Percentiles rank a stretch among this genome's conserved stretches.
These are phyloP conservation scores for Hypoxylon sp. DNA, from an alignment of 2,329 filamentous ascomycete genomes.

Conservation along the genomic window DNA sequence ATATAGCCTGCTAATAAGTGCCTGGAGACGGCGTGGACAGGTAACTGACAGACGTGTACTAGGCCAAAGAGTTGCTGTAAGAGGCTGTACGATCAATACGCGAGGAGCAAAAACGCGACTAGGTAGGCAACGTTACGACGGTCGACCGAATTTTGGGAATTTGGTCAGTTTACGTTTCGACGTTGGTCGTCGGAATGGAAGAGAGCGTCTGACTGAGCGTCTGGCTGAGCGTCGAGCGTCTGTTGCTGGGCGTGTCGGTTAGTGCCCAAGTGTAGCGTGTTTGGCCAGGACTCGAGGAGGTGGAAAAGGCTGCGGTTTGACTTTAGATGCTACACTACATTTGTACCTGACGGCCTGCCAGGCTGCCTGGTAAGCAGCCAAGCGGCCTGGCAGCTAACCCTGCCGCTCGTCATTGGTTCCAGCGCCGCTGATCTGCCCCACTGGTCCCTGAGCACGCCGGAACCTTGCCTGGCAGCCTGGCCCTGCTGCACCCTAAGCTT, in stretches of 20 bases:
- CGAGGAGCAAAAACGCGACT: too few relatives aligned
- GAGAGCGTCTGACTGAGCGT: too few relatives aligned
- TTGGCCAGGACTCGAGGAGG: constrained; percentile 9
- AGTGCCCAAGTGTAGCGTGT: constrained; percentile 31
- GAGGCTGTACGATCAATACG: too few relatives aligned
- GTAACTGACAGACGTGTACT: constrained; percentile 4
- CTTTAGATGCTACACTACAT: too few relatives aligned
- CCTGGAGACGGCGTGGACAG: too few relatives aligned
- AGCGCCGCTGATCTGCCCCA: constrained; percentile 7
- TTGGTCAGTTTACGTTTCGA: constrained; percentile 5
- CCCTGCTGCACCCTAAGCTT: constrained; percentile 6
- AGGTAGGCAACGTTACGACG: too few relatives aligned
- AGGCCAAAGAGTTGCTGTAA: too few relatives aligned
- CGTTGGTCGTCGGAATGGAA: constrained; percentile 2
- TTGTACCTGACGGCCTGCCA: too few relatives aligned
- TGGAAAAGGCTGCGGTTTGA: constrained; percentile 5
- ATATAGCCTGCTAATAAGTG: background rate
- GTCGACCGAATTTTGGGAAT: background rate
- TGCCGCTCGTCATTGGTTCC: constrained; percentile 18
- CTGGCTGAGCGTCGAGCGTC: too few relatives aligned
- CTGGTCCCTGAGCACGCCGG: background rate
- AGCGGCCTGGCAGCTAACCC: too few relatives aligned
- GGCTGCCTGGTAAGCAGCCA: too few relatives aligned
- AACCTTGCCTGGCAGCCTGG: too few relatives aligned
- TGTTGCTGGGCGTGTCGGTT: constrained; percentile 14